Conservation (phyloP, 2,329 filamentous ascomycete genomes). For the Onygenales sp. region DNA sequence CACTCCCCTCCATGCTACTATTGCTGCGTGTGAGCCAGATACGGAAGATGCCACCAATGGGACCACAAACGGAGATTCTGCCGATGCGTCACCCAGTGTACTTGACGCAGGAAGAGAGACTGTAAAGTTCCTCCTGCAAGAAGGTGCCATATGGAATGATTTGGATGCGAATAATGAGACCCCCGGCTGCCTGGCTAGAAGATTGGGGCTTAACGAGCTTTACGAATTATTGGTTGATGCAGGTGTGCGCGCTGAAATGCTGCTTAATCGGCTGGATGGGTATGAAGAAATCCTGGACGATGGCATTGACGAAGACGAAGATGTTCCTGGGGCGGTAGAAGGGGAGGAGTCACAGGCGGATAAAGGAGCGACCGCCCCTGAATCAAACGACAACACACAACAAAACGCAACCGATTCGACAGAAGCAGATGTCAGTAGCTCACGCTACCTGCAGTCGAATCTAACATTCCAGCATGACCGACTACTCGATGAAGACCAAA, state of each 20-base stretch:
- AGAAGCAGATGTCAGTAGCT: slow-evolving; percentile 46
- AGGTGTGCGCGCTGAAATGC: slow-evolving; percentile 78
- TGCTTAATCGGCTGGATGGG: slow-evolving; percentile 71
- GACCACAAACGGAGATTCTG: slow-evolving; percentile 14
- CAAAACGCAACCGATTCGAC: slow-evolving; percentile 7
- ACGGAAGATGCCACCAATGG: slow-evolving; percentile 13
- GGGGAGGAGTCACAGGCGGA: slow-evolving; percentile 27
- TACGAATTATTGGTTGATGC: slow-evolving; percentile 83
- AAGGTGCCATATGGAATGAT: slow-evolving; percentile 96
- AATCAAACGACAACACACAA: slow-evolving; percentile 16
- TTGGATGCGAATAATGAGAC: slow-evolving; percentile 80
- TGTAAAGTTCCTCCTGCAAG: slow-evolving; percentile 67
- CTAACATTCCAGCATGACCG: slow-evolving; percentile 57
- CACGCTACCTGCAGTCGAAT: slow-evolving; percentile 58
- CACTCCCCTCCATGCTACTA: slow-evolving; percentile 81
- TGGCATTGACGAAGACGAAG: slow-evolving; percentile 31
- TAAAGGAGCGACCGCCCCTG: slow-evolving; percentile 9
- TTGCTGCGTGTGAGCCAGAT: slow-evolving; percentile 57
- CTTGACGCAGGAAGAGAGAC: slow-evolving; percentile 57
- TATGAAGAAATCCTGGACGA: slow-evolving; percentile 59
- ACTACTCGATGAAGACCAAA: slow-evolving; percentile 63
- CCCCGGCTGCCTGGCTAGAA: slow-evolving; percentile 72
- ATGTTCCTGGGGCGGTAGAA: slow-evolving; percentile 17
- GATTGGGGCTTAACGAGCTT: slow-evolving; percentile 57
- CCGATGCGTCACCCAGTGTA: slow-evolving; percentile 18